These are phyloP conservation scores for Retiboletus flavoniger DNA, from an alignment of 1,284 basidiomycete genomes.

Conservation along the genomic window DNA sequence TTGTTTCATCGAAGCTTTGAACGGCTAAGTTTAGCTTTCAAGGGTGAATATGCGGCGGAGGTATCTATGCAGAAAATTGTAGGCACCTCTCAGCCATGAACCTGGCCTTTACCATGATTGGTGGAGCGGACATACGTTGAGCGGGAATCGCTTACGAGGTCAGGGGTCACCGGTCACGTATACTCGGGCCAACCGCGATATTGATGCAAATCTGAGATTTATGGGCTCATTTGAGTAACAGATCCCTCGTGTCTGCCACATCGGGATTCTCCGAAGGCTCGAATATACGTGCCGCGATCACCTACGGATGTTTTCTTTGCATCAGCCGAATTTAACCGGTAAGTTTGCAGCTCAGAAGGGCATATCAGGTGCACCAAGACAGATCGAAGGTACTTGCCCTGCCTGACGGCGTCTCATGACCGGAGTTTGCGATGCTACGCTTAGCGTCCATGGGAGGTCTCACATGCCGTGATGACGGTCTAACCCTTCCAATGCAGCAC, in stretches of 20 bases:
- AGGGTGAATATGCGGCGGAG: not conserved
- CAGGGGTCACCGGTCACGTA: constrained; percentile 28
- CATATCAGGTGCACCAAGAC: constrained; percentile 8
- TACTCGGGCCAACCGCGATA: constrained; percentile 13
- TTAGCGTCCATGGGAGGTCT: constrained; percentile 29
- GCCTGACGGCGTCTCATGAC: constrained; percentile 21
- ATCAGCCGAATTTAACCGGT: constrained; percentile 20
- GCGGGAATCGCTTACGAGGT: constrained; percentile 16
- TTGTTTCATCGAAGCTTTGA: constrained; percentile 17
- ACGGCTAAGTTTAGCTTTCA: constrained; percentile 7
- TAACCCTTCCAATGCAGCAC: constrained; percentile 26
- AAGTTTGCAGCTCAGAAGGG: constrained; percentile 12
- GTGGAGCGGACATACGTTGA: constrained; percentile 2
- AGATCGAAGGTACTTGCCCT: not conserved
- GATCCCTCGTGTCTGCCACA: constrained; percentile 13
- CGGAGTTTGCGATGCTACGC: constrained; percentile 15
- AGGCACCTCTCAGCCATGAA: not conserved
- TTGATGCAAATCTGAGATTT: constrained; percentile 31
- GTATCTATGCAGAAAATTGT: not conserved
- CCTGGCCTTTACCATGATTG: constrained; percentile 6
- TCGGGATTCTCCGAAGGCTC: constrained; percentile 29
- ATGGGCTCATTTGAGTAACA: constrained; percentile 23
- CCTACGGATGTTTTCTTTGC: constrained; percentile 16
- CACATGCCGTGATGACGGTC: constrained; percentile 32
- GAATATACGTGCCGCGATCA: constrained; percentile 21